Conservation (phyloP, 2,329 filamentous ascomycete genomes). For the Trichoderma atrobrunneum region DNA sequence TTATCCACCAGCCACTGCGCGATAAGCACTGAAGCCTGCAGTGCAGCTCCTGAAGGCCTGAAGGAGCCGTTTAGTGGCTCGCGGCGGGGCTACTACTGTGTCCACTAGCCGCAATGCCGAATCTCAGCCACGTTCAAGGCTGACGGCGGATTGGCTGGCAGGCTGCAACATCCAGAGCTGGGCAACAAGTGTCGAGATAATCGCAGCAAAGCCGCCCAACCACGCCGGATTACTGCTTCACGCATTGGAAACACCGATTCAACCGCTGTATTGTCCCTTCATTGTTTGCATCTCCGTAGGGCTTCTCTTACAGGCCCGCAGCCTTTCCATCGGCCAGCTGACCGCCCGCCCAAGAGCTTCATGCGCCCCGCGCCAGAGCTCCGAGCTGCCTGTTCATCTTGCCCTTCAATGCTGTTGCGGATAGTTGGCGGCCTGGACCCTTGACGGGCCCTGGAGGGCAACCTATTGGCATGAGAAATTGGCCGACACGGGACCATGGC, state of each 20-base stretch:
- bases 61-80: background rate
- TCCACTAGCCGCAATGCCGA: constrained; percentile 17
- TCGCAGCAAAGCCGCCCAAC: background rate
- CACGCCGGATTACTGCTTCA: background rate
- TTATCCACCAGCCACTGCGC: background rate
- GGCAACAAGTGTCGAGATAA: background rate
- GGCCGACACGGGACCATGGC: constrained; percentile 44
- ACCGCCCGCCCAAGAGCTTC: constrained; percentile 17
- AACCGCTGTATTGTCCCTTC: background rate
- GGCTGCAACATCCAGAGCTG: constrained; percentile 27
- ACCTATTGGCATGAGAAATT: constrained; percentile 29
- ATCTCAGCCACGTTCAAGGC: constrained; percentile 32
- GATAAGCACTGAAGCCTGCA: constrained; percentile 9
- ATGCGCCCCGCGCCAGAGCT: constrained; percentile 31
- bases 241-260: background rate
- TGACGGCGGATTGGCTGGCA: constrained; percentile 28
- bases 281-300: background rate
- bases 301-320: background rate
- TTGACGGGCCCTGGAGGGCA: constrained; percentile 37
- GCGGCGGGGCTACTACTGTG: constrained; percentile 7
- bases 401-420: constrained; percentile 36
- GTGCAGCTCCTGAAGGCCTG: background rate
- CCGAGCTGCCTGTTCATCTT: constrained; percentile 21
- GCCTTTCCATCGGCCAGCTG: background rate
- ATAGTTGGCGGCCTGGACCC: constrained; percentile 35